Evolutionary conservation across 139 green algal genomes (phyloP).

Genomic region (Chlorella vulgaris): DNA sequence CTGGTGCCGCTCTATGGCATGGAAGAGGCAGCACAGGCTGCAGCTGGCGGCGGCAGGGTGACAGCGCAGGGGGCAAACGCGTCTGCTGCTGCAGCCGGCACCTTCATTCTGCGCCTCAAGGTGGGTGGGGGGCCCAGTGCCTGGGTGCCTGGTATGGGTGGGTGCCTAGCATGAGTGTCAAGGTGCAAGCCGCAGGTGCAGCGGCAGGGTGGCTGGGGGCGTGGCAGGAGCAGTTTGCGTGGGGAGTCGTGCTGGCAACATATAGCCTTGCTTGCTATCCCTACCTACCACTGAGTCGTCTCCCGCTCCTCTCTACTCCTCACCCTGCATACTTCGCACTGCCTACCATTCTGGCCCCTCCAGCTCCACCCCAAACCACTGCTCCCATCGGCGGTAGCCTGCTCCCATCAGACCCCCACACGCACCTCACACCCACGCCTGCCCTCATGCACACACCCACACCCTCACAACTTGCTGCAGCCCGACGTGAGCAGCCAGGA

Average conservation of each 20-base stretch:
- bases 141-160: background rate
- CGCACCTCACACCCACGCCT: no score
- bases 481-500: constrained; percentile 16
- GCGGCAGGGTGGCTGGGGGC: no score
- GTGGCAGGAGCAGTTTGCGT: background rate
- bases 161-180: background rate
- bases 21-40: constrained; percentile 2
- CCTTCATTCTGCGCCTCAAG: constrained; percentile 59
- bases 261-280: background rate
- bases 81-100: background rate
- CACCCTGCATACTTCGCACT: no score
- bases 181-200: background rate
- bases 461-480: background rate
- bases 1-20: no score
- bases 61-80: background rate
- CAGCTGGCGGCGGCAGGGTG: background rate
- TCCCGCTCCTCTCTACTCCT: no score
- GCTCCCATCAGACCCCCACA: no score
- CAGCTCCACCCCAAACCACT: no score
- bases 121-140: background rate
- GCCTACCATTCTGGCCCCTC: no score
- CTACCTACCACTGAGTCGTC: no score
- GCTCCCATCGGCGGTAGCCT: no score
- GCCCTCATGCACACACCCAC: no score
- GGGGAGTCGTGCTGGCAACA: background rate